Base-by-base conservation (phyloP, 805 yeast species). In the Pichia exigua region DNA sequence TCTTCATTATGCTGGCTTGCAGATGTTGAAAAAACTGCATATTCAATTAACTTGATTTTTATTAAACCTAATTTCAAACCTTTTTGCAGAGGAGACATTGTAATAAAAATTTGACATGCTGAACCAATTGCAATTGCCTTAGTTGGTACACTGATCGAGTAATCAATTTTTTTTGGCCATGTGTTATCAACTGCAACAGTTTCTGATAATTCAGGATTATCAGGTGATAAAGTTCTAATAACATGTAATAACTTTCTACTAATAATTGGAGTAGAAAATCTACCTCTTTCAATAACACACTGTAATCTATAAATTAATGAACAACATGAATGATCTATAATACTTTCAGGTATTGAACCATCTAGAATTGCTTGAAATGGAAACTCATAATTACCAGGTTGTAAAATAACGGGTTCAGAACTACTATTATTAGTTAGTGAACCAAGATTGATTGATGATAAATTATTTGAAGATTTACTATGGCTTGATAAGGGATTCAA, bases 141-240 rank as follows among this genome's bases (percentile, higher is more conserved):
- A 26, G 88, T 75, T 0, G 98, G 97, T 7, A 87, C 82, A 49
- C 87, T 85, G 53, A 94, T 81, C 3, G 89, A 78, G 65, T 92
- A 92, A 62, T 92, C 97, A 32, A 92, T 88, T 64, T 94, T 94
- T 45, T 82, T 73, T 2, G 98, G 97, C 98, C 98, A 92, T 1
- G 91, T 83, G 65, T 92, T 92, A 63, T 90, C 96, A 32, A 92
- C 95, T 0, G 95, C 87, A 59, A 91, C 87, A 0, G 98, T 88
- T 66, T 92, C 97, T 0, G 95, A 77, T 24, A 90, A 73, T 61
- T 94, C 98, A 4, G 87, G 78, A 1, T 95, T 78, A 65, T 92
- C 98, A 0, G 95, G 79, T 2, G 96, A 82, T 53, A 92, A 70
- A 0, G 98, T 92, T 61, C 99, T 77, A 12, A 94, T 80, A 11